Base-by-base conservation (phyloP, 768 basidiomycete species). In the Tulasnella sp. region DNA sequence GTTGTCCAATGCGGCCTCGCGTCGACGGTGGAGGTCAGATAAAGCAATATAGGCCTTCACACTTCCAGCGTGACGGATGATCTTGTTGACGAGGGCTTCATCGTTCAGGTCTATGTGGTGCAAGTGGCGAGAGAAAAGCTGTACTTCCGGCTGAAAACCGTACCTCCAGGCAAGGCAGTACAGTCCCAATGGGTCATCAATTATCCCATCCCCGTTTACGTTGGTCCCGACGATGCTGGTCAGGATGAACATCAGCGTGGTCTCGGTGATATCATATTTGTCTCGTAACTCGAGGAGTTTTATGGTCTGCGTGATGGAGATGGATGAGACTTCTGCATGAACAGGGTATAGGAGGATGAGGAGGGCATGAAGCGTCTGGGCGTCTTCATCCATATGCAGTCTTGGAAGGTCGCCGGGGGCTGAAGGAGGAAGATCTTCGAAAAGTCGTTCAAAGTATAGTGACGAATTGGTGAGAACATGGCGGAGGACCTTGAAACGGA, bases 101-200 rank as follows among this genome's bases (percentile, higher is more conserved):
- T 71, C 70, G n/a, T 71, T 71, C 22, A 71, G 12, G 70, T 71
- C 70, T 6, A 71, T 31, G 3, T 9, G 25, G 22, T 71, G 70
- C 11, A 71, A 29, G 36, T 71, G 42, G 6, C 70, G 70, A 36
- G 70, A 71, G 42, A 42, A 38, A 8, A 39, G 38, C 38, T 71
- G 70, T 29, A n/a, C 70, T 71, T 71, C 70, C 22, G 12, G n/a
- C 37, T 39, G 29, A n/a, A 71, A 39, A 4, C 42, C 42, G 22
- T 37, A 71, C 70, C 70, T 71, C 70, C 70, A 71, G 0, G 70
- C n/a, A 11, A 71, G 12, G 19, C 34, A 38, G 42, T 71, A 71
- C 70, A 71, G 38, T 39, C 70, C 70, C 22, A 71, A n/a, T n/a
- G 70, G 70, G n/a, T 71, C 42, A n/a, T 42, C 42, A 15, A 42